A percentile compares a stretch with the other conserved stretches of the same genome.
phyloP scores from a whole-genome alignment of 1,284 basidiomycete genomes.

The Rhodotorula mucilaginosa region DNA sequence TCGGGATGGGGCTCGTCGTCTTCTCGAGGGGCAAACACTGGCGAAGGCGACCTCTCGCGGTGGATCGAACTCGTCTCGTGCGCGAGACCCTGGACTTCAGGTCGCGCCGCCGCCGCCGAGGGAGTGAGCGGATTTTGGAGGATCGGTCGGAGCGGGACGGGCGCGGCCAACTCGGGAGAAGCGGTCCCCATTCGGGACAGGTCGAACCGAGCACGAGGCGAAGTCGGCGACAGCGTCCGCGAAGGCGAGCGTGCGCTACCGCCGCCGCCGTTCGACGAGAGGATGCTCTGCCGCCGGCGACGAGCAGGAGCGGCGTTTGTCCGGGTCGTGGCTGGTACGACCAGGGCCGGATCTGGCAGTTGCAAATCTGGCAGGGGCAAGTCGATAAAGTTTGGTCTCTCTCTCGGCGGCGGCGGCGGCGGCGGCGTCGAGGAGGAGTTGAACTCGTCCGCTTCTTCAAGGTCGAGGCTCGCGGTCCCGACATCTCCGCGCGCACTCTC shows the following conservation, averaged over 20 bases:
- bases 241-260: conserved; percentile 1
- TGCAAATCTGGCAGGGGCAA: conserved; percentile 30
- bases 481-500: background rate
- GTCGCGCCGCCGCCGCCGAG: background rate
- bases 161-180: conserved; percentile 14
- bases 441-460: background rate
- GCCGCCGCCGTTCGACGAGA: conserved; percentile 1
- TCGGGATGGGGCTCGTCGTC: conserved; percentile 35
- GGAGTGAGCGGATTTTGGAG: conserved; percentile 12
- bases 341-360: conserved; percentile 28
- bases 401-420: background rate
- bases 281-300: background rate
- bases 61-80: conserved; percentile 17
- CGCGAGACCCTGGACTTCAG: background rate
- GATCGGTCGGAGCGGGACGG: conserved; percentile 32
- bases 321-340: background rate
- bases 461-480: background rate
- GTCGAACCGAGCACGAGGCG: conserved; percentile 20
- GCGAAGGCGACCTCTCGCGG: conserved; percentile 16
- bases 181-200: conserved; percentile 5
- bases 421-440: background rate
- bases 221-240: conserved; percentile 4
- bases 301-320: background rate
- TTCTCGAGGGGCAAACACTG: conserved; percentile 26
- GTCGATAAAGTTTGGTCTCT: conserved; percentile 29